Base-by-base conservation (phyloP, 257 asterid species). In the Przewalskia tangutica region DNA sequence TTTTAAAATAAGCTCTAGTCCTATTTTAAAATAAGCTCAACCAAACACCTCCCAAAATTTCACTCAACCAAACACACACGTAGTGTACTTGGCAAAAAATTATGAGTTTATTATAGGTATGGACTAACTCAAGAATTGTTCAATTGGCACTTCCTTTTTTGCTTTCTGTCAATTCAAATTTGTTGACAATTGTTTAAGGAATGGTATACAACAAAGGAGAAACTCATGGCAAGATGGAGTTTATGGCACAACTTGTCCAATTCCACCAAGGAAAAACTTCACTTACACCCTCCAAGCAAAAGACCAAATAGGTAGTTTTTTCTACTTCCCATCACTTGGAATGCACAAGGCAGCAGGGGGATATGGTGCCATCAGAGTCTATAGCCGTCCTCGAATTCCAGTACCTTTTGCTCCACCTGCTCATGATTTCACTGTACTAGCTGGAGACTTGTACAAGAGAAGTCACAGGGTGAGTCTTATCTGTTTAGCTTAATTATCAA, bases 161-260 rank as follows among this genome's bases (percentile, higher is more conserved):
- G 55, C 17, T 46, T 46, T 44, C 56, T 70, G 77, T 18, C 3
- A 18, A 51, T 44, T 44, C 0, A 44, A 20, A 18, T 20, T 70
- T 71, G 18, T 20, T 48, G 23, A 20, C 4, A 71, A 20, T 32
- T 73, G 62, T 70, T 67, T 84, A 83, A 96, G 98, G 98, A 92
- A 94, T 54, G 99, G 99, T 4, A 53, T 94, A 84, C 99, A 96
- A 84, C 98, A 94, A 81, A 89, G 99, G 87, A 91, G 97, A 84
- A 96, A 96, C 82, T 96, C 99, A 1, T 96, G 99, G 99, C 97
- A 93, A 83, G 98, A 96, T 54, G 98, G 98, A 54, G 85, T 89
- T 42, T 65, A 38, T 4, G 99, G 99, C 53, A 93, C 99, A 60
- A 92, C 77, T n/a, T 96, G 99, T 79, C 98, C 98, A 2, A 96